Evolutionary conservation across 768 basidiomycete genomes (phyloP), one percentile per base, ranked within the genome.

Genomic region (Saitozyma podzolica): DNA sequence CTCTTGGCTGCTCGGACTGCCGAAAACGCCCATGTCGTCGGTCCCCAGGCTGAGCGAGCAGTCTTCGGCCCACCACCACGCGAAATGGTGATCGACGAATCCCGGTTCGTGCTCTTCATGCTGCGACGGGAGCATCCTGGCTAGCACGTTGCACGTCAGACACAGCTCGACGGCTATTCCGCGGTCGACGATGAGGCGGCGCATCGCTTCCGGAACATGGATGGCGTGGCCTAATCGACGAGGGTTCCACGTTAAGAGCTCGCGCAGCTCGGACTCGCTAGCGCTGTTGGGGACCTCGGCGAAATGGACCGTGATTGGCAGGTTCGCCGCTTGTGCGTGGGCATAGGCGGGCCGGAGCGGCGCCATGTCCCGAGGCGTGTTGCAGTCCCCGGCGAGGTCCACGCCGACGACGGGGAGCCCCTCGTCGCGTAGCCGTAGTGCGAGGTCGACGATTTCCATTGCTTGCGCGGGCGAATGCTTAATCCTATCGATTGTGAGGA

Each of bases 11-110:
- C 10, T 39, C 37, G 47, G 37, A 16, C 55, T 57, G 2, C 57
- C 61, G 52, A 67, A 67, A 6, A 67, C 58, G 9, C 66, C 66
- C n/a, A 61, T 55, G 57, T 67, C 66, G 39, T 67, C 66, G 10
- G 66, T 67, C 13, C 61, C 59, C 6, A 67, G 59, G 45, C 66
- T 67, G 47, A 67, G 11, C 16, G 20, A 40, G 8, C 40, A 52
- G 11, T 19, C 9, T 39, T n/a, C 13, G 3, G 45, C 19, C 58
- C 62, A 67, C 66, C 66, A 67, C 56, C 52, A 50, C 3, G 54
- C 59, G 50, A 67, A 64, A 40, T 67, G 66, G 50, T 67, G 66
- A 53, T 59, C 54, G 8, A 48, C 40, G 16, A 37, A 48, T 37
- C 29, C 14, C 6, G 60, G 37, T 8, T 50, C 49, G 40, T 50